Percentiles rank a stretch among this genome's conserved stretches.
These are phyloP conservation scores for Colletotrichum paranaense DNA, from an alignment of 2,329 filamentous ascomycete genomes.

Conservation along the genomic window DNA sequence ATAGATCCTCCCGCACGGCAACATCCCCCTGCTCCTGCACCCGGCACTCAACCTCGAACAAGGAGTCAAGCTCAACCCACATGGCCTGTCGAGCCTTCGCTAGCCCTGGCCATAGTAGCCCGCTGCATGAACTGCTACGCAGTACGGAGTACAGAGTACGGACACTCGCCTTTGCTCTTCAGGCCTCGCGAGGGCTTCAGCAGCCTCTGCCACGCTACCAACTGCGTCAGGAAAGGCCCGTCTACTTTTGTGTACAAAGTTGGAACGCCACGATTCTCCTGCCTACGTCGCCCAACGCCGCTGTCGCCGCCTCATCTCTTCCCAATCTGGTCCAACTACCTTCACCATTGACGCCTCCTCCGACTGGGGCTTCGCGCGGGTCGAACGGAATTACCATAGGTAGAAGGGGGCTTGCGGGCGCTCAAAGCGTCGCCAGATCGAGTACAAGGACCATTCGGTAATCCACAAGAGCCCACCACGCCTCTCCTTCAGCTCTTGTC, in stretches of 20 bases:
- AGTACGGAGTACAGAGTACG: not conserved
- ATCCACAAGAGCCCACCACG: constrained; percentile 14
- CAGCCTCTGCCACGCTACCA: not conserved
- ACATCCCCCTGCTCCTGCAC: constrained; percentile 16
- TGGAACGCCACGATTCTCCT: constrained; percentile 20
- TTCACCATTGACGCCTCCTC: constrained; percentile 30
- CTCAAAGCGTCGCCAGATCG: constrained; percentile 27
- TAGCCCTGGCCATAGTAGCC: constrained; percentile 25
- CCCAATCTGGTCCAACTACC: constrained; percentile 4
- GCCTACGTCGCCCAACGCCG: constrained; percentile 1
- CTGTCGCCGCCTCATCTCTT: not conserved
- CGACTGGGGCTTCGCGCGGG: constrained; percentile 16
- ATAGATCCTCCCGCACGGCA: constrained; percentile 29
- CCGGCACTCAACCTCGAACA: constrained; percentile 38
- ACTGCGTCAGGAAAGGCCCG: constrained; percentile 26
- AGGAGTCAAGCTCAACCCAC: constrained; percentile 24
- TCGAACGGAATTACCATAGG: constrained; percentile 28
- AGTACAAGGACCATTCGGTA: constrained; percentile 21
- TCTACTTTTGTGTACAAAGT: not conserved
- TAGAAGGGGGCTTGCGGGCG: constrained; percentile 18
- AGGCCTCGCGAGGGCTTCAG: not conserved
- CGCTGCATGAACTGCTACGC: constrained; percentile 14
- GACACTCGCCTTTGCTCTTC: not conserved
- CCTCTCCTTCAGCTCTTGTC: constrained; percentile 24
- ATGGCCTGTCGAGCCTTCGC: constrained; percentile 33